A percentile compares a stretch with the other conserved stretches of the same genome.
phyloP scores from a whole-genome alignment of 2,329 filamentous ascomycete genomes.

The Nigrograna mackinnonii region DNA sequence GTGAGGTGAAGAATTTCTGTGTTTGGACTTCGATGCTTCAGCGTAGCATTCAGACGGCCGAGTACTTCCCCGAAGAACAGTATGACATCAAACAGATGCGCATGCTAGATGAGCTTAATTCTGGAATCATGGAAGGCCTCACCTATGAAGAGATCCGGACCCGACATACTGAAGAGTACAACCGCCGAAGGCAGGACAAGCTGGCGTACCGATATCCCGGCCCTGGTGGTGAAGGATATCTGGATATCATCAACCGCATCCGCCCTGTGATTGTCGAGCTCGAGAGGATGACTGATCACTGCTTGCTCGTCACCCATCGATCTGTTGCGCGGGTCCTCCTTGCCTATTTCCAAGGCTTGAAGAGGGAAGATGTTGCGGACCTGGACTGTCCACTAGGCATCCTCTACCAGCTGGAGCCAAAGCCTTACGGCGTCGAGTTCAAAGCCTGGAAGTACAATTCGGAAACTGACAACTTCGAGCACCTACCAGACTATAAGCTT shows the following conservation, averaged over 20 bases:
- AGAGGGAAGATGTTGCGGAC: constrained; percentile 88
- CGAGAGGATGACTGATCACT: constrained; percentile 95
- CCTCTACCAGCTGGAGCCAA: constrained; percentile 93
- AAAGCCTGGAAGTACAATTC: constrained; percentile 93
- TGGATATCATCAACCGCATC: constrained; percentile 94
- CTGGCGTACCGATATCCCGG: constrained; percentile 96
- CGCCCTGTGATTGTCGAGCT: constrained; percentile 96
- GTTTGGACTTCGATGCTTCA: constrained; percentile 98
- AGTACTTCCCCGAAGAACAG: constrained; percentile 92
- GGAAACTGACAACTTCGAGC: constrained; percentile 76
- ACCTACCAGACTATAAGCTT: constrained; percentile 82
- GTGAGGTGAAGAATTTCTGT: constrained; percentile 82
- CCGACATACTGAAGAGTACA: constrained; percentile 80
- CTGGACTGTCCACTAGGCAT: constrained; percentile 93
- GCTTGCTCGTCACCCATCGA: constrained; percentile 88
- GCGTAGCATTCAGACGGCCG: constrained; percentile 83
- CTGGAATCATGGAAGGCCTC: constrained; percentile 90
- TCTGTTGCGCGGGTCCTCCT: constrained; percentile 90
- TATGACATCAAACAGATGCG: constrained; percentile 95
- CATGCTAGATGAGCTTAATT: constrained; percentile 96
- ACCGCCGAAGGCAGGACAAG: constrained; percentile 80
- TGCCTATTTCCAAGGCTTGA: constrained; percentile 94
- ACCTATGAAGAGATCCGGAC: constrained; percentile 88
- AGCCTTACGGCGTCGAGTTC: constrained; percentile 97
- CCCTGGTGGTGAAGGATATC: constrained; percentile 91